Base-by-base conservation (phyloP, 306 rosid genomes). In the Casuarina glauca region DNA sequence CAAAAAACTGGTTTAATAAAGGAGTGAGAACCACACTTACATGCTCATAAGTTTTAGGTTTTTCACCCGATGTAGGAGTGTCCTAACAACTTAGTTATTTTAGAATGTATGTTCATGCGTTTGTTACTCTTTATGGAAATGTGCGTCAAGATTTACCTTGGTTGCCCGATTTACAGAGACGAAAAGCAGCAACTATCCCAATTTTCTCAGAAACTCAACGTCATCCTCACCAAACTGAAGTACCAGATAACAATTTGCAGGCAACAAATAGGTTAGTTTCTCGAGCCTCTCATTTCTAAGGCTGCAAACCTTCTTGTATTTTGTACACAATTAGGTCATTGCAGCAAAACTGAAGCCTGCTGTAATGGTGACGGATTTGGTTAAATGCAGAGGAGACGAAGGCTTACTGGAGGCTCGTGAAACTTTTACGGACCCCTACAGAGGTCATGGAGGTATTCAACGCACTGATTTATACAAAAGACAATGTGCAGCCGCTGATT, bases 171-270 rank as follows among this genome's bases (percentile, higher is more conserved):
- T 13, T 80, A 39, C n/a, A 89, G 93, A 64, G 88, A 82, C 74
- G 73, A 83, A 26, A 80, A 52, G n/a, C 80, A 78, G 43, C 90
- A 90, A 35, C 54, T 90, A n/a, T 84, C 96, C 10, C 90, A 83
- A 9, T 90, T 79, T 77, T 78, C 88, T 76, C 91, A 85, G 45
- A 90, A 88, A 66, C 82, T 88, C 35, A 85, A 86, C 60, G 78
- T 83, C 75, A 82, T 90, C 9, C 84, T 83, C 4, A 87, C 84
- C 86, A 90, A 86, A 75, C 52, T 88, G 1, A 88, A 84, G 81
- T 83, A 75, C 35, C 93, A 85, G 57, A 54, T 90, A 66, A 3
- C 75, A 1, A 9, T 74, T 5, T 71, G 82, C 83, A 79, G 36
- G 26, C 87, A 81, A 13, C 90, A 88, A 64, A 83, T 88, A 19